phyloP scores from a whole-genome alignment of 2,329 filamentous ascomycete species.

The Alternaria infectoria region DNA sequence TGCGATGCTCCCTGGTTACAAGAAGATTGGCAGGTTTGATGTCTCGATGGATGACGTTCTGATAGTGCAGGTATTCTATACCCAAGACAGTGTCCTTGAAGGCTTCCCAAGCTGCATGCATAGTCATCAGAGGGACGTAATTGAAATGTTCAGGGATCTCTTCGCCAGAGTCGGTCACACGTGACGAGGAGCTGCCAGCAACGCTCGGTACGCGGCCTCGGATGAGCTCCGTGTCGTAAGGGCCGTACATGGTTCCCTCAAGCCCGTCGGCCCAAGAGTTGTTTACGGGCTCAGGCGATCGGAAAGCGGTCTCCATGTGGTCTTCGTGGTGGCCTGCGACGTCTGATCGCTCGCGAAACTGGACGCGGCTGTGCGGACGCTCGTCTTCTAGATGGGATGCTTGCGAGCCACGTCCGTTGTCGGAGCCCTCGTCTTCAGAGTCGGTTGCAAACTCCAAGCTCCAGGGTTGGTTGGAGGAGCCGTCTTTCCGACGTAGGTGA shows the following conservation, averaged over 20 bases:
- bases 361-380: slow-evolving; percentile 23
- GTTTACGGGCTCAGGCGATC: slow-evolving; percentile 30
- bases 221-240: slow-evolving; percentile 65
- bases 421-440: slow-evolving; percentile 58
- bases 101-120: slow-evolving; percentile 79
- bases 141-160: slow-evolving; percentile 86
- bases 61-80: slow-evolving; percentile 79
- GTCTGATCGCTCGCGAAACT: slow-evolving; percentile 29
- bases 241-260: slow-evolving; percentile 78
- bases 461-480: slow-evolving; percentile 70
- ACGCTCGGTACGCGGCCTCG: slow-evolving; percentile 79
- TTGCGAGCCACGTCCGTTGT: slow-evolving; percentile 34
- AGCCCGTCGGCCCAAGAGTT: slow-evolving; percentile 58
- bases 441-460: slow-evolving; percentile 80
- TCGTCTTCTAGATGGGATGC: slow-evolving; percentile 30
- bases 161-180: slow-evolving; percentile 47
- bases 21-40: slow-evolving; percentile 79
- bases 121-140: slow-evolving; percentile 91
- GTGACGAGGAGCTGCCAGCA: slow-evolving; percentile 74
- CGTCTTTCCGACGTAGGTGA: slow-evolving; percentile 37
- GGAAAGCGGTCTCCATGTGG: slow-evolving; percentile 47
- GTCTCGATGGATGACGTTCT: slow-evolving; percentile 59
- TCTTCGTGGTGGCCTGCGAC: slow-evolving; percentile 23
- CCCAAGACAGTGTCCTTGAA: slow-evolving; percentile 94
- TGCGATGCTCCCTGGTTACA: slow-evolving; percentile 80